phyloP scores from a whole-genome alignment of 1,139 yeast genomes.

The Schwanniomyces etchellsii region DNA sequence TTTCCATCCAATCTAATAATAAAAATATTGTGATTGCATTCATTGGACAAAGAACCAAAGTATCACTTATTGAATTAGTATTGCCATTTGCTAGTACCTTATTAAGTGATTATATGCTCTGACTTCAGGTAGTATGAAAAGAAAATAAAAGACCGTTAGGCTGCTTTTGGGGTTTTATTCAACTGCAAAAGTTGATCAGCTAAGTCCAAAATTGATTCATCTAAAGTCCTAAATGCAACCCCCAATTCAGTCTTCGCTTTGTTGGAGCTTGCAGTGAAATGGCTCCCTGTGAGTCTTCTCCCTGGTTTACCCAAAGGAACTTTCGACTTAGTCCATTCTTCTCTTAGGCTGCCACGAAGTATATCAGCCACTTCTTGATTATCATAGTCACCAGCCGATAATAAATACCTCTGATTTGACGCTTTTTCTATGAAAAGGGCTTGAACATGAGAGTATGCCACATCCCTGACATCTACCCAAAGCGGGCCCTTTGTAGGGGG shows the following conservation, averaged over 20 bases:
- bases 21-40: no score
- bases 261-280: slow-evolving; percentile 15
- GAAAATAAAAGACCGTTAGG: no score
- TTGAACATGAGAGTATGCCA: slow-evolving; percentile 14
- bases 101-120: no score
- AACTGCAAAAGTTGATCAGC: not conserved
- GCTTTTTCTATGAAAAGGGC: slow-evolving; percentile 11
- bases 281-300: slow-evolving; percentile 14
- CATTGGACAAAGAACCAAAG: no score
- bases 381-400: slow-evolving; percentile 14
- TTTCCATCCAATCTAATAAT: no score
- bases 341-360: slow-evolving; percentile 9
- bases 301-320: not conserved
- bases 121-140: no score
- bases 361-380: slow-evolving; percentile 21
- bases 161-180: no score
- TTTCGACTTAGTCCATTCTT: not conserved
- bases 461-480: slow-evolving; percentile 13
- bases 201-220: not conserved
- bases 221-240: slow-evolving; percentile 9
- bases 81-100: no score
- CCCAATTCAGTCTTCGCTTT: slow-evolving; percentile 15
- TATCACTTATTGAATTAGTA: no score
- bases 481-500: slow-evolving; percentile 11
- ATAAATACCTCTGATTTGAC: slow-evolving; percentile 6